phyloP scores from a whole-genome alignment of 2,329 filamentous ascomycete species.

The Drechmeria coniospora region DNA sequence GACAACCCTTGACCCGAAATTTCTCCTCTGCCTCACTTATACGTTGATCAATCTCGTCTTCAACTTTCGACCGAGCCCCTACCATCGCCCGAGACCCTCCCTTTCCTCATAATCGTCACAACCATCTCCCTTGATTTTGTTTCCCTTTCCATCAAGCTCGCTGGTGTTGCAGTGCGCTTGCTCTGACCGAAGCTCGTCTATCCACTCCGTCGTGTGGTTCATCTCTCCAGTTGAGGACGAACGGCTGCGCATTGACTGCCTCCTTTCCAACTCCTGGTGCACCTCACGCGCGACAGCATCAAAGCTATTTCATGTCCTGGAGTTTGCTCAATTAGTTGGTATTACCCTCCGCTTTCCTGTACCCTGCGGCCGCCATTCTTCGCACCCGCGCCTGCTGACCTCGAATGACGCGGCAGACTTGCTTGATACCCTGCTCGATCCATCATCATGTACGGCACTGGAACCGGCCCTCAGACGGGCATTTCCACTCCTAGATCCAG shows the following conservation, averaged over 20 bases:
- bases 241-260: constrained; percentile 3
- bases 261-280: constrained; percentile 1
- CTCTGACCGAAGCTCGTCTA: constrained; percentile 2
- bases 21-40: constrained; percentile 15
- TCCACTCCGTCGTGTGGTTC: neutral
- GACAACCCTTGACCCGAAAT: constrained; percentile 8
- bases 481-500: constrained; percentile 92
- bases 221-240: constrained; percentile 1
- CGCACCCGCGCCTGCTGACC: constrained; percentile 6
- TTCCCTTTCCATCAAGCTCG: neutral
- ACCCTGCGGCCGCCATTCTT: no score
- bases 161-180: constrained; percentile 3
- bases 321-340: constrained; percentile 19
- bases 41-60: constrained; percentile 11
- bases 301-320: constrained; percentile 9
- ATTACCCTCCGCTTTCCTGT: no score
- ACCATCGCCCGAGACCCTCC: neutral
- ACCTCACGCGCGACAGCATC: constrained; percentile 1
- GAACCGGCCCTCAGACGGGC: constrained; percentile 78
- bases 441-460: constrained; percentile 68
- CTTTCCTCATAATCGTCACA: constrained; percentile 2
- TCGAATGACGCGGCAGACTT: constrained; percentile 10
- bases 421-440: constrained; percentile 26
- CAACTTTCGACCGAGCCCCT: neutral
- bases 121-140: neutral